Evolutionary conservation across 257 asterid species (phyloP), one percentile per base, ranked within the genome.

Genomic region (Henckelia pumila): DNA sequence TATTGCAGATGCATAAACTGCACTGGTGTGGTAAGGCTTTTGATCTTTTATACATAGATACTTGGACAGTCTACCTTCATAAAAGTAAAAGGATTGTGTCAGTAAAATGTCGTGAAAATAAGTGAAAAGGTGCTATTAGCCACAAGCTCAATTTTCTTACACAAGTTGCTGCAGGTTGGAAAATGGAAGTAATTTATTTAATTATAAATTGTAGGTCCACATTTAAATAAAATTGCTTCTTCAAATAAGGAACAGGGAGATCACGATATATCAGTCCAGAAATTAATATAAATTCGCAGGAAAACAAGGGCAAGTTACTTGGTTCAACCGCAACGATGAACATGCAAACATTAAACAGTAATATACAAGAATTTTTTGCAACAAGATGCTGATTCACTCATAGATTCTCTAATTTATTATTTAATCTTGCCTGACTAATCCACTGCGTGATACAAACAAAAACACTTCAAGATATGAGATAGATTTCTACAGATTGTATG

Each of bases 1-100:
- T 63, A 93, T 73, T 26, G 95, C 95, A 72, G 98, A 85, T 24
- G 98, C 97, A 80, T 93, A 90, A 77, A 93, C 81, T 61, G 98
- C 95, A 75, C 96, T 89, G 16, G 94, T 76, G 87, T 93, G 91
- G 73, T 86, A 93, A 47, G 80, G 82, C 74, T 90, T 88, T 55
- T 74, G 72, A 58, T 92, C 97, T 28, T 88, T 81, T 76, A 89
- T 68, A 67, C 63, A 9, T 35, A 92, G 89, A 78, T 78, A 72
- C 83, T 80, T 84, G 59, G 97, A 74, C 76, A 82, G 72, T 77
- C 79, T 81, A 74, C 95, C 97, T 93, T 79, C 56, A 64, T 52
- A 55, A 49, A 53, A 19, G 37, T 28, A 8, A 35, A 72, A 52
- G 32, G 20, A 59, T 55, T n/a, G 29, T 7, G 17, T 53, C 30